Percentiles rank a stretch among this genome's conserved stretches.
These are phyloP conservation scores for Lachancea quebecensis DNA, from an alignment of 805 yeast genomes.

Conservation along the genomic window DNA sequence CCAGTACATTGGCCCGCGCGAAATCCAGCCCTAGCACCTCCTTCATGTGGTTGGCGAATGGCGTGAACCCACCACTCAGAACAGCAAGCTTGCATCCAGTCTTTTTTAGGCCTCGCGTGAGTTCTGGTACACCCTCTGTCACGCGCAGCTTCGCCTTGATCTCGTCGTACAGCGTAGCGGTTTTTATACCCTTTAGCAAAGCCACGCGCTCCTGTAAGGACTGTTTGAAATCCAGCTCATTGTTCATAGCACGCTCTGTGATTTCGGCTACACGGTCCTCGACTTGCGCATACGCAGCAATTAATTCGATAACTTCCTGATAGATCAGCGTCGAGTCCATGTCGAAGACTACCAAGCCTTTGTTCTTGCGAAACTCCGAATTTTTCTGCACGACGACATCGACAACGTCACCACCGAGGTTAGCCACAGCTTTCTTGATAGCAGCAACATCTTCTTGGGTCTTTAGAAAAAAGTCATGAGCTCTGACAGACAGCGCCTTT, in stretches of 20 bases:
- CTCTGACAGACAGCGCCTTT: constrained; percentile 13
- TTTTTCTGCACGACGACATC: constrained; percentile 22
- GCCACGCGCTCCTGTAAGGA: constrained; percentile 69
- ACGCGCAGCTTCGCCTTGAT: constrained; percentile 60
- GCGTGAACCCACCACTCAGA: constrained; percentile 90
- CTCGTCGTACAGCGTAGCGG: constrained; percentile 67
- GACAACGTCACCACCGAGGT: constrained; percentile 7
- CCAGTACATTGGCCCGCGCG: constrained; percentile 75
- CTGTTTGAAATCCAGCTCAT: constrained; percentile 84
- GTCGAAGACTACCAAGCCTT: constrained; percentile 76
- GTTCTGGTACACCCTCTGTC: constrained; percentile 81
- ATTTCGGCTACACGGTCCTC: constrained; percentile 82
- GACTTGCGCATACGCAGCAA: constrained; percentile 89
- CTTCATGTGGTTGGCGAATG: constrained; percentile 73
- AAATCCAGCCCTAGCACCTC: constrained; percentile 66
- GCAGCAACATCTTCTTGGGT: background rate
- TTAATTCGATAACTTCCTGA: constrained; percentile 94
- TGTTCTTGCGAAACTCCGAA: constrained; percentile 20
- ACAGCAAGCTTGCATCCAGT: constrained; percentile 73
- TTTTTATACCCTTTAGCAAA: constrained; percentile 75
- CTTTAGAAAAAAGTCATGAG: constrained; percentile 12
- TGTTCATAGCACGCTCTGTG: constrained; percentile 94
- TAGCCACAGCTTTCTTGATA: background rate
- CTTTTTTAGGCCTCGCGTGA: constrained; percentile 53
- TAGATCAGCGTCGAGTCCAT: constrained; percentile 96